Conservation (phyloP, 169 alveolate genomes). For the Plasmodium inui region DNA sequence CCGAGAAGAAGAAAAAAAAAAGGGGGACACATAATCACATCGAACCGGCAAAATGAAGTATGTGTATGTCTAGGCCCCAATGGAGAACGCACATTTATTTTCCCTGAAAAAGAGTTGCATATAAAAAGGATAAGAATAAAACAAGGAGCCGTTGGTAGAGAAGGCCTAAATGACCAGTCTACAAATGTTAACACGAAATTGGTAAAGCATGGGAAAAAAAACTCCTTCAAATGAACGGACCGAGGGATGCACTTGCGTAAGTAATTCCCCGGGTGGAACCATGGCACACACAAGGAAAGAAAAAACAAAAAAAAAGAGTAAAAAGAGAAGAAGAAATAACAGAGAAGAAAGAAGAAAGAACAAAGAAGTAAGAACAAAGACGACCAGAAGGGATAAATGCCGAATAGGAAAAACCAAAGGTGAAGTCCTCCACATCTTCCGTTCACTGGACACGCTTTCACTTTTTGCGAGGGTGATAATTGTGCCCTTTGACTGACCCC, state of each 20-base stretch:
- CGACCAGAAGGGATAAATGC: not conserved
- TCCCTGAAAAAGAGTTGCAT: not conserved
- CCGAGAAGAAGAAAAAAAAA: not conserved
- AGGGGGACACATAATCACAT: not conserved
- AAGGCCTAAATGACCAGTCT: not conserved
- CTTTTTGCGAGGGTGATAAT: not conserved
- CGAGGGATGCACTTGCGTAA: not conserved
- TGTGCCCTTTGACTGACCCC: not conserved
- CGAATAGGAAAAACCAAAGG: not conserved
- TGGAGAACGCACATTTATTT: not conserved
- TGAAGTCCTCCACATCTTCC: not conserved
- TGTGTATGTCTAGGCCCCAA: not conserved
- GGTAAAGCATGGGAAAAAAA: not conserved
- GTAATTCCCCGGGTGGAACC: not conserved
- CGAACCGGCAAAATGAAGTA: not conserved
- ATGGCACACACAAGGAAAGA: not conserved
- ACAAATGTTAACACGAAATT: not conserved
- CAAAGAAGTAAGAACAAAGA: too few species aligned
- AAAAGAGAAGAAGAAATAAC: not conserved
- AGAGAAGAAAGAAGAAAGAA: too few species aligned
- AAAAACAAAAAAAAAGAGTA: not conserved
- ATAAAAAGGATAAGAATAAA: not conserved
- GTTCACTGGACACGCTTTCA: not conserved
- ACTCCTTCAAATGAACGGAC: not conserved
- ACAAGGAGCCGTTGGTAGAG: not conserved